Evolutionary conservation across 1,139 yeast genomes (phyloP).

Genomic region (Nakaseomyces sp.): DNA sequence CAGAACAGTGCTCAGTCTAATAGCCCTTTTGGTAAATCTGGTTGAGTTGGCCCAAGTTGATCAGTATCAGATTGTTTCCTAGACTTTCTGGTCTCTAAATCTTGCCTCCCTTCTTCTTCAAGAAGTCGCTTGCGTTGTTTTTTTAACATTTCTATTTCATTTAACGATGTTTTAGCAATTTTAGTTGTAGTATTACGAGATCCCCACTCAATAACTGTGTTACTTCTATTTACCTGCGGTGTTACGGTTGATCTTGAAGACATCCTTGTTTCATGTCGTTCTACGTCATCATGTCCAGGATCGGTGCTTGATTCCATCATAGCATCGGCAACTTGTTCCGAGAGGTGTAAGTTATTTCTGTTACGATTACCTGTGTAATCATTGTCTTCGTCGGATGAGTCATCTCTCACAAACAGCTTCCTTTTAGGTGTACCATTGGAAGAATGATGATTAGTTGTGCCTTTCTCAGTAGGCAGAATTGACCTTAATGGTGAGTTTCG

Average conservation of each 20-base stretch:
- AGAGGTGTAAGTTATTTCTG: neutral
- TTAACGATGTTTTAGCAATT: neutral
- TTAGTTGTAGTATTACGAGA: conserved; percentile 8
- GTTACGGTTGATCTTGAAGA: neutral
- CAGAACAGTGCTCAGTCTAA: conserved; percentile 23
- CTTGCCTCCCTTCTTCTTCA: neutral
- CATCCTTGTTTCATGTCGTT: neutral
- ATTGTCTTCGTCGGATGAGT: conserved; percentile 5
- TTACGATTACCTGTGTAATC: neutral
- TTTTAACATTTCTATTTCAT: neutral
- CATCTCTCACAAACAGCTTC: conserved; percentile 15
- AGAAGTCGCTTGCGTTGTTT: neutral
- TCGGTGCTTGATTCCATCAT: too few relatives aligned
- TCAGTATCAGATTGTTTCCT: conserved; percentile 8
- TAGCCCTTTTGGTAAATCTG: conserved; percentile 28
- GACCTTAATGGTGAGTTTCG: neutral
- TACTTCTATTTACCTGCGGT: conserved; percentile 11
- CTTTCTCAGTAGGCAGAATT: neutral
- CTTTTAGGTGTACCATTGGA: conserved; percentile 5
- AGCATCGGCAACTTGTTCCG: neutral
- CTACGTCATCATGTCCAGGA: neutral
- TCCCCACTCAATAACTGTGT: conserved; percentile 29
- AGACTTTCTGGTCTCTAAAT: neutral
- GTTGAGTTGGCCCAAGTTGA: conserved; percentile 34
- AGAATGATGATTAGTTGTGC: too few relatives aligned